Conservation (phyloP, 192 early-diverging fungal species). For the Entomortierella beljakovae region DNA sequence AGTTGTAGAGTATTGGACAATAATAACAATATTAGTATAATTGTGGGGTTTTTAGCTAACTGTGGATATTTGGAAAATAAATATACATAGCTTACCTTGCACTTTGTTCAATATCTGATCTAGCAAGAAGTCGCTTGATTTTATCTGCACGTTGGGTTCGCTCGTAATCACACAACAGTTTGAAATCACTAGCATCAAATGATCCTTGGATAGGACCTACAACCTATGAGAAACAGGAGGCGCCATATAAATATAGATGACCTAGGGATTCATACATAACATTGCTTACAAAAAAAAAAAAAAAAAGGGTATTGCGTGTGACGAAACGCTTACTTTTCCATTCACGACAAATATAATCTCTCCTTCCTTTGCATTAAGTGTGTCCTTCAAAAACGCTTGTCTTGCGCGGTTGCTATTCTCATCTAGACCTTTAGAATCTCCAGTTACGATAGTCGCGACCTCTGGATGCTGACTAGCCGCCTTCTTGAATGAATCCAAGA, state of each 20-base stretch:
- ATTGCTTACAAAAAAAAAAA: not conserved
- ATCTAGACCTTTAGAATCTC: slow-evolving; percentile 28
- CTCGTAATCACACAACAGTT: slow-evolving; percentile 71
- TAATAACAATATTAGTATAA: not conserved
- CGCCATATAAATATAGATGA: not conserved
- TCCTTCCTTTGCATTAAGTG: slow-evolving; percentile 15
- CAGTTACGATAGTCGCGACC: slow-evolving; percentile 23
- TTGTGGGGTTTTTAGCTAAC: not conserved
- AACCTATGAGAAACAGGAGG: slow-evolving; percentile 25
- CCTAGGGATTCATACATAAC: not conserved
- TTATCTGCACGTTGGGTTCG: slow-evolving; percentile 58
- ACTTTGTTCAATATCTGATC: slow-evolving; percentile 4
- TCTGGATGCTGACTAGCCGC: slow-evolving; percentile 12
- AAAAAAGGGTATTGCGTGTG: not conserved
- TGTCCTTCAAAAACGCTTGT: slow-evolving; percentile 22
- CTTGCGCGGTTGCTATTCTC: slow-evolving; percentile 10
- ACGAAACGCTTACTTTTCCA: slow-evolving; percentile 64
- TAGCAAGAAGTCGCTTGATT: slow-evolving; percentile 19
- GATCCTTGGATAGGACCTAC: slow-evolving; percentile 60
- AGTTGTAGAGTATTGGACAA: not conserved
- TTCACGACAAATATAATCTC: slow-evolving; percentile 66
- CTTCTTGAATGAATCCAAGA: slow-evolving; percentile 13
- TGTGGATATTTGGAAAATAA: not conserved
- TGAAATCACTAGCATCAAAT: slow-evolving; percentile 70
- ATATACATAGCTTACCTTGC: slow-evolving; percentile 13